Evolutionary conservation across 2,329 filamentous ascomycete species (phyloP).

Genomic region (Neopestalotiopsis rosae): DNA sequence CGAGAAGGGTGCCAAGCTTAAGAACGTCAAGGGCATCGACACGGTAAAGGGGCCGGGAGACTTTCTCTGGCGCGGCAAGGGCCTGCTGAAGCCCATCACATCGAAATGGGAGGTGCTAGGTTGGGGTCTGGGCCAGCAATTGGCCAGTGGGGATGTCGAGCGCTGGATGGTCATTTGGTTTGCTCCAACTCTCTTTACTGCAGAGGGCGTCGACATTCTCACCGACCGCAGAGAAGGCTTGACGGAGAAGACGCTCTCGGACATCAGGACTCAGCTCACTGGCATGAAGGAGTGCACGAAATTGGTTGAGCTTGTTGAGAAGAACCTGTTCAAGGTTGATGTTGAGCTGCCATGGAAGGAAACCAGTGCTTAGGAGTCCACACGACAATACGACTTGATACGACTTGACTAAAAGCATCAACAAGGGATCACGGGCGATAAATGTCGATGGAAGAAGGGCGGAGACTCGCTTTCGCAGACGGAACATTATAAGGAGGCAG

Average conservation of each 20-base stretch:
- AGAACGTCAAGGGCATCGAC: conserved; percentile 71
- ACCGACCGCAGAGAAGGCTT: conserved; percentile 67
- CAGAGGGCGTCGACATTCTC: conserved; percentile 82
- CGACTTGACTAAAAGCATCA: background rate
- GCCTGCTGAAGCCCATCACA: conserved; percentile 72
- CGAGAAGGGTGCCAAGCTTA: conserved; percentile 53
- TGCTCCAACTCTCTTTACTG: conserved; percentile 81
- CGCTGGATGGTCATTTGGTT: conserved; percentile 87
- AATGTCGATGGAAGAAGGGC: background rate
- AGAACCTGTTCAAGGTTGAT: conserved; percentile 56
- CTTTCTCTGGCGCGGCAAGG: conserved; percentile 82
- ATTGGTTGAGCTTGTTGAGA: conserved; percentile 55
- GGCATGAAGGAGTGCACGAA: conserved; percentile 59
- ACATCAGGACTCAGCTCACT: conserved; percentile 60
- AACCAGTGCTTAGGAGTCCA: background rate
- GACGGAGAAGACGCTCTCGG: conserved; percentile 58
- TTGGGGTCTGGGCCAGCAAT: conserved; percentile 73
- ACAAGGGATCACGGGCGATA: background rate
- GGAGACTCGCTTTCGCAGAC: background rate
- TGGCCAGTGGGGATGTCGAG: conserved; percentile 44
- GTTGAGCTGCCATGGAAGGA: conserved; percentile 58
- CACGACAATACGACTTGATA: background rate
- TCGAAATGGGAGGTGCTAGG: conserved; percentile 84
- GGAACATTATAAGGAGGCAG: background rate
- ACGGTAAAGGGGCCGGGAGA: conserved; percentile 44